Conservation (phyloP, 2,329 filamentous ascomycete genomes). For the Claviceps sp. region DNA sequence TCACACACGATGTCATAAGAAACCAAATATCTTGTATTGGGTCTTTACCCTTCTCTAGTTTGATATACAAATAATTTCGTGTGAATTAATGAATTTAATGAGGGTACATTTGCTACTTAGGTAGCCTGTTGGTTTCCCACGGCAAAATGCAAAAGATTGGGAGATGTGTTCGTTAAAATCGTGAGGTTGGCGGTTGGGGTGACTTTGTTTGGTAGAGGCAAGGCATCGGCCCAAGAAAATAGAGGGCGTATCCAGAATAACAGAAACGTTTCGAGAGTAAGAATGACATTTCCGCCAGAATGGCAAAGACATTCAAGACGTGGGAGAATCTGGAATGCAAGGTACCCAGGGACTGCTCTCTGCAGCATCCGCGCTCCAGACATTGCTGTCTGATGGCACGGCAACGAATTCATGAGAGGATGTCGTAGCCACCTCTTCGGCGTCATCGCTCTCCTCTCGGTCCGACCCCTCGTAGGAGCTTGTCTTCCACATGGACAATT, state of each 20-base stretch:
- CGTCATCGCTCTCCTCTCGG: conserved; percentile 22
- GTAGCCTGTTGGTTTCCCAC: neutral
- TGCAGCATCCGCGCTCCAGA: conserved; percentile 28
- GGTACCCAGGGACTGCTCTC: conserved; percentile 33
- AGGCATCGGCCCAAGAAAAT: too few relatives aligned
- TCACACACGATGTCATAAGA: too few relatives aligned
- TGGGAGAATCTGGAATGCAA: conserved; percentile 11
- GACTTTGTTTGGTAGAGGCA: neutral
- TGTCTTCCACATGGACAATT: conserved; percentile 41
- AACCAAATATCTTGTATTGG: too few relatives aligned
- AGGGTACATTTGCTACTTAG: neutral
- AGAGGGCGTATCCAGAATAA: too few relatives aligned
- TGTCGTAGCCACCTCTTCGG: conserved; percentile 17
- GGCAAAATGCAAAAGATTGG: neutral
- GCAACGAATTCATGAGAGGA: conserved; percentile 35
- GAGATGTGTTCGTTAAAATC: neutral
- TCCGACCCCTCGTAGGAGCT: conserved; percentile 26
- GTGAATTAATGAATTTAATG: neutral
- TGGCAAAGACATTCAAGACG: neutral
- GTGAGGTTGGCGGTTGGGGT: neutral
- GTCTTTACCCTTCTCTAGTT: neutral
- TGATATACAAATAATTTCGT: neutral
- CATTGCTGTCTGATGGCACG: conserved; percentile 29
- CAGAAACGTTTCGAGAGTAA: too few relatives aligned
- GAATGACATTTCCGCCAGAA: neutral